Conservation (phyloP, 2,329 filamentous ascomycete genomes). For the Penicillium sp. region DNA sequence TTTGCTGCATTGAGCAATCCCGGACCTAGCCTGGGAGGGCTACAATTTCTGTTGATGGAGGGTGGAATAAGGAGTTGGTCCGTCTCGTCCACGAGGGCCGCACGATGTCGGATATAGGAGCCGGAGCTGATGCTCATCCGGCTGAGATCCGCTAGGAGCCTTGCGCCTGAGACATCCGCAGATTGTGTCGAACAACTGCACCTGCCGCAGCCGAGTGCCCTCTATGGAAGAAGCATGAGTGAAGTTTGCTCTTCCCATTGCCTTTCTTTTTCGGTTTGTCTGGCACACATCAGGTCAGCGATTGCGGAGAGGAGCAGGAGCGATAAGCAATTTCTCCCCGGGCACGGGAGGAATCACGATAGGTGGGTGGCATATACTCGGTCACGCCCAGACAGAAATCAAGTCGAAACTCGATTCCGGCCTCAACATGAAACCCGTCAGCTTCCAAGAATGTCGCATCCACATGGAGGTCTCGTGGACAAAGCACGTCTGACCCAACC, state of each 20-base stretch:
- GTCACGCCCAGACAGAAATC: too few species aligned
- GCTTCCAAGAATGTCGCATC: constrained; percentile 10
- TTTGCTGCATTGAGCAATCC: too few species aligned
- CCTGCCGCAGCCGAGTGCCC: constrained; percentile 7
- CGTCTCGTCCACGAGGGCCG: constrained; percentile 4
- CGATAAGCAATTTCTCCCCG: constrained; percentile 6
- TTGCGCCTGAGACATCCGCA: constrained; percentile 17
- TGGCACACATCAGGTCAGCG: constrained; percentile 2
- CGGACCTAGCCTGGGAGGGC: background rate
- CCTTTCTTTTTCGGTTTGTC: background rate
- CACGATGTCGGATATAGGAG: constrained; percentile 11
- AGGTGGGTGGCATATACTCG: too few species aligned
- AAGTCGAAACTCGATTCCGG: background rate
- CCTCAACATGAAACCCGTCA: constrained; percentile 16
- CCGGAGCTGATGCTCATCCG: constrained; percentile 11
- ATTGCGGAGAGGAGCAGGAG: background rate
- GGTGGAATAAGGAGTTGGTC: background rate
- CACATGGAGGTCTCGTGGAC: constrained; percentile 28
- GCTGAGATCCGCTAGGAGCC: constrained; percentile 16
- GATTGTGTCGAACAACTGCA: constrained; percentile 18
- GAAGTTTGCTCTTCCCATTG: too few species aligned
- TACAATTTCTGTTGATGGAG: background rate
- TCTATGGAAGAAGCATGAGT: constrained; percentile 8
- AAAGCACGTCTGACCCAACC: constrained; percentile 5
- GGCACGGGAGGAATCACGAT: too few species aligned